Conservation (phyloP, 495 filamentous ascomycete genomes). For the Penicillium ucsense region DNA sequence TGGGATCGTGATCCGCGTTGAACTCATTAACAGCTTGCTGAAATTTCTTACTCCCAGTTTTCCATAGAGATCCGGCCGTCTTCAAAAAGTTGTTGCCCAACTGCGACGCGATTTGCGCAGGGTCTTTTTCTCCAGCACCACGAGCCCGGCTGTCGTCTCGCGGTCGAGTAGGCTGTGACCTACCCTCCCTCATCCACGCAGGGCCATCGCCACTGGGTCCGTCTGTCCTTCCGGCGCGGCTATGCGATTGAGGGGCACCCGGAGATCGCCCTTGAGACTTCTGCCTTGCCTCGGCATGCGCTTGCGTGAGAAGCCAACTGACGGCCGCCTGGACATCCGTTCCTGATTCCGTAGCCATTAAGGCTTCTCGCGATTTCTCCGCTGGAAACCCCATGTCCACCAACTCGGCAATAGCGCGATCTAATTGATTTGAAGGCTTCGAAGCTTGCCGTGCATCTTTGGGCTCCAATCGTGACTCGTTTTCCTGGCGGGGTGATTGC, state of each 20-base stretch:
- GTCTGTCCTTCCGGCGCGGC: constrained; percentile 27
- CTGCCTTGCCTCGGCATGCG: constrained; percentile 63
- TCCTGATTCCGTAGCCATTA: constrained; percentile 69
- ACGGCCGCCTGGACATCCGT: constrained; percentile 81
- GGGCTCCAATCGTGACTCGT: background rate
- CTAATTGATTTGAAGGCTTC: constrained; percentile 49
- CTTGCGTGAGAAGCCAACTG: constrained; percentile 81
- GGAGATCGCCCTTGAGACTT: constrained; percentile 38
- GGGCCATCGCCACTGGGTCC: constrained; percentile 29
- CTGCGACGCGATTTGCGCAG: constrained; percentile 70
- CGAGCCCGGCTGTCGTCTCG: constrained; percentile 48
- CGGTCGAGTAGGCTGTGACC: constrained; percentile 22
- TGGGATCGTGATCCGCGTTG: constrained; percentile 70
- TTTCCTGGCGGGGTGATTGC: constrained; percentile 23
- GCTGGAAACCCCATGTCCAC: constrained; percentile 92
- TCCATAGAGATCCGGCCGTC: constrained; percentile 91
- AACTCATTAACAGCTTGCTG: constrained; percentile 90
- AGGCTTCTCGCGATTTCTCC: constrained; percentile 66
- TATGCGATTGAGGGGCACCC: constrained; percentile 18
- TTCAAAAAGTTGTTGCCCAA: constrained; percentile 80
- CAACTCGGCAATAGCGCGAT: constrained; percentile 77
- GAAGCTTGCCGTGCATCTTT: background rate
- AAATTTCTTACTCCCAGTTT: constrained; percentile 85
- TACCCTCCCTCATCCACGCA: constrained; percentile 29
- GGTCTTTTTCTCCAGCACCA: constrained; percentile 57